These are phyloP conservation scores for Alternaria sp. DNA, from an alignment of 2,329 filamentous ascomycete genomes.

Conservation along the genomic window DNA sequence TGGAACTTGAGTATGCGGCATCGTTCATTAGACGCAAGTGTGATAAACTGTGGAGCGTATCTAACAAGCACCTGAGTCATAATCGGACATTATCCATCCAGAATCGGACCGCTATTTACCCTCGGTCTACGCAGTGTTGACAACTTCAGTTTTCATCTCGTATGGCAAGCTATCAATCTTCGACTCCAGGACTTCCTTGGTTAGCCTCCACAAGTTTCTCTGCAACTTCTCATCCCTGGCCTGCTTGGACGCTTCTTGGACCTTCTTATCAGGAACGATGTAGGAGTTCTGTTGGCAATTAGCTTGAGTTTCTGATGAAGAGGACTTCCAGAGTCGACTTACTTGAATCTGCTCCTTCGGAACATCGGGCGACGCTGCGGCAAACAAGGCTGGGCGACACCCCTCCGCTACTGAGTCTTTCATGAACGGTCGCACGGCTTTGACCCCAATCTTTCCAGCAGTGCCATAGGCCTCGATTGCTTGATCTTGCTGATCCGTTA, in stretches of 20 bases:
- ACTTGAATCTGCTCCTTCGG: conserved; percentile 50
- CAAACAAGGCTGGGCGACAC: conserved; percentile 57
- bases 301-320: background rate
- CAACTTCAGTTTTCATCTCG: conserved; percentile 29
- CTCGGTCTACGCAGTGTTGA: conserved; percentile 3
- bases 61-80: background rate
- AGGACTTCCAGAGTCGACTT: background rate
- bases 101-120: background rate
- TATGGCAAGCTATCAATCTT: conserved; percentile 47
- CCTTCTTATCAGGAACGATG: conserved; percentile 58
- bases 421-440: conserved; percentile 55
- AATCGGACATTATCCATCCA: background rate
- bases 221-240: conserved; percentile 53
- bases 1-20: background rate
- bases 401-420: conserved; percentile 58
- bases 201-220: conserved; percentile 56
- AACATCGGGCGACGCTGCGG: conserved; percentile 55
- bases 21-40: background rate
- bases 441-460: conserved; percentile 55
- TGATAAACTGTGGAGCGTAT: background rate
- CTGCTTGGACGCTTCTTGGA: conserved; percentile 52
- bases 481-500: conserved; percentile 57
- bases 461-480: conserved; percentile 59
- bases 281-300: conserved; percentile 49
- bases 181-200: conserved; percentile 52